Percentiles rank a stretch among this genome's conserved stretches.
Evolutionary conservation across 441 rosid genomes (phyloP).

Genomic region (Gossypium schwendimanii): DNA sequence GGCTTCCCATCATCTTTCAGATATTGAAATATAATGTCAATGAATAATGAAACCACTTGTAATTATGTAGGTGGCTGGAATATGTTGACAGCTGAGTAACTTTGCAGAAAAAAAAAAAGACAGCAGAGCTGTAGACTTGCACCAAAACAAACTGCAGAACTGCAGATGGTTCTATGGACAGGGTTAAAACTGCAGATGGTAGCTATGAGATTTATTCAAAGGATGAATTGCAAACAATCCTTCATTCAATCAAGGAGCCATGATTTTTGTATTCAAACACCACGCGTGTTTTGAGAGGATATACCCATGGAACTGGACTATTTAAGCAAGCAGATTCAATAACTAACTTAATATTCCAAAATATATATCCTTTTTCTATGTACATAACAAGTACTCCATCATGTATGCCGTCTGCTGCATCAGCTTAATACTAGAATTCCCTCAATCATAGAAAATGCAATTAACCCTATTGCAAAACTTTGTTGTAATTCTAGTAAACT

Average conservation of each 20-base stretch:
- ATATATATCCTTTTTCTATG: neutral
- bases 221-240: conserved; percentile 2
- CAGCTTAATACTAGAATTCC: neutral
- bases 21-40: conserved; percentile 17
- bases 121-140: conserved; percentile 9
- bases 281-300: conserved; percentile 4
- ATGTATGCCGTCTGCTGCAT: neutral
- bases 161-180: conserved; percentile 2
- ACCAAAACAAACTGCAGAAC: neutral
- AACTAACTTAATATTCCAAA: conserved; percentile 7
- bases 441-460: neutral
- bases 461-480: conserved; percentile 6
- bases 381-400: neutral
- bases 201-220: neutral
- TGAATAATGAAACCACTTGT: conserved; percentile 25
- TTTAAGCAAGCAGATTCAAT: conserved; percentile 5
- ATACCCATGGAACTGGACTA: neutral
- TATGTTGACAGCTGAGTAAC: conserved; percentile 15
- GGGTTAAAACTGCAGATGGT: neutral
- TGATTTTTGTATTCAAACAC: conserved; percentile 1
- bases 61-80: conserved; percentile 13
- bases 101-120: conserved; percentile 13
- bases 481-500: conserved; percentile 3
- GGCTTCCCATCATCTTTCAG: conserved; percentile 29
- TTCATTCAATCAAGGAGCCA: neutral